Evolutionary conservation across 139 green algal genomes (phyloP).

Genomic region (Pseudopediastrum boryanum): DNA sequence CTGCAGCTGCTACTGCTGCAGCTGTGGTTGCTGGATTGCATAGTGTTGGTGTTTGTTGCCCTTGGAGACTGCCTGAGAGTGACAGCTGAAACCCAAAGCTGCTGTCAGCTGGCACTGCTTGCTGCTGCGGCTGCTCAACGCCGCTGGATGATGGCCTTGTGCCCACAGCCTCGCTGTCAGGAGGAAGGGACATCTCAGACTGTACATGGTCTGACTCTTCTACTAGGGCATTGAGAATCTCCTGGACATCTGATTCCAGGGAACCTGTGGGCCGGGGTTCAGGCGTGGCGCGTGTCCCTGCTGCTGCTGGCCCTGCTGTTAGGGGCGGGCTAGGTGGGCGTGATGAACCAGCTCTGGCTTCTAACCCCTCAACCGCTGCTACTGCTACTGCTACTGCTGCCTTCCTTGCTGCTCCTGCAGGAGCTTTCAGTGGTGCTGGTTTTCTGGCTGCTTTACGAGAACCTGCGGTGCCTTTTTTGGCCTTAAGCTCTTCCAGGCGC

Average conservation of each 20-base stretch:
- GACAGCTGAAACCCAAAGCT: background rate
- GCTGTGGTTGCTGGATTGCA: background rate
- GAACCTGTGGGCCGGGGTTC: background rate
- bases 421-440: no score
- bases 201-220: no score
- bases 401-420: background rate
- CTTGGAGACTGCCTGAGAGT: background rate
- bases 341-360: background rate
- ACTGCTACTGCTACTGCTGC: background rate
- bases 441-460: background rate
- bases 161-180: background rate
- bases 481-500: background rate
- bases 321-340: background rate
- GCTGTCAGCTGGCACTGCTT: background rate
- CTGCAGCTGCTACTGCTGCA: slow-evolving; percentile 14
- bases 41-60: background rate
- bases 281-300: background rate
- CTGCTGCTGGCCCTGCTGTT: slow-evolving; percentile 8
- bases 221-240: background rate
- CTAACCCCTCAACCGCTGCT: background rate
- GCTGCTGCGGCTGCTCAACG: background rate
- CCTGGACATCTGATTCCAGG: background rate
- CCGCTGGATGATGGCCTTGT: background rate
- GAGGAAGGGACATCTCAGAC: no score
- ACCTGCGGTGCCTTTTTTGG: background rate